These are phyloP conservation scores for Metschnikowia amazonensis DNA, from an alignment of 805 yeast genomes.

Conservation along the genomic window DNA sequence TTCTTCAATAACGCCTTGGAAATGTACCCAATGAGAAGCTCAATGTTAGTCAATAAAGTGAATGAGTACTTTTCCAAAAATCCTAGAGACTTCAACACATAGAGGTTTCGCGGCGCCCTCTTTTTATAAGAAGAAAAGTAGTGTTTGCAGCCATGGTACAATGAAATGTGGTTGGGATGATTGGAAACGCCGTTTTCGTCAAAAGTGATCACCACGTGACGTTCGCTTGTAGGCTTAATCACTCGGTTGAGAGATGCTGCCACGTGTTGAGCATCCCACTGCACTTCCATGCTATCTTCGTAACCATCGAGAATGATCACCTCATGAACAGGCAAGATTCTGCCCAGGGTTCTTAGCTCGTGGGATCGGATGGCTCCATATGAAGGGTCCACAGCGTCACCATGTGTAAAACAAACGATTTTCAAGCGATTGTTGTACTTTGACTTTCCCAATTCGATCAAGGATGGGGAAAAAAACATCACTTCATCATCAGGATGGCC, in stretches of 20 bases:
- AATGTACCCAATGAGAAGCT: conserved; percentile 37
- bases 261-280: conserved; percentile 57
- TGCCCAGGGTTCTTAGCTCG: conserved; percentile 58
- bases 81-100: conserved; percentile 33
- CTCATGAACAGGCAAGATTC: conserved; percentile 48
- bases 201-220: conserved; percentile 59
- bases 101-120: conserved; percentile 18
- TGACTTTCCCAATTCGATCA: conserved; percentile 48
- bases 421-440: conserved; percentile 49
- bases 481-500: conserved; percentile 99
- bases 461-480: conserved; percentile 89
- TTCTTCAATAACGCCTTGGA: conserved; percentile 30
- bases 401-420: conserved; percentile 70
- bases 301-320: conserved; percentile 45
- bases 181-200: conserved; percentile 78
- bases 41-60: conserved; percentile 40
- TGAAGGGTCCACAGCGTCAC: conserved; percentile 61
- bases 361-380: conserved; percentile 58
- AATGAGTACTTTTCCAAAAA: conserved; percentile 49
- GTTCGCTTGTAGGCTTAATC: conserved; percentile 16
- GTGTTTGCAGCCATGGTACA: conserved; percentile 47
- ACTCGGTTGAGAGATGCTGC: conserved; percentile 31
- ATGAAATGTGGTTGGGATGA: conserved; percentile 81
- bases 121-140: conserved; percentile 23
- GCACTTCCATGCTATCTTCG: conserved; percentile 62